Evolutionary conservation across 2,329 filamentous ascomycete genomes (phyloP).

Genomic region (Fusarium nygamai): DNA sequence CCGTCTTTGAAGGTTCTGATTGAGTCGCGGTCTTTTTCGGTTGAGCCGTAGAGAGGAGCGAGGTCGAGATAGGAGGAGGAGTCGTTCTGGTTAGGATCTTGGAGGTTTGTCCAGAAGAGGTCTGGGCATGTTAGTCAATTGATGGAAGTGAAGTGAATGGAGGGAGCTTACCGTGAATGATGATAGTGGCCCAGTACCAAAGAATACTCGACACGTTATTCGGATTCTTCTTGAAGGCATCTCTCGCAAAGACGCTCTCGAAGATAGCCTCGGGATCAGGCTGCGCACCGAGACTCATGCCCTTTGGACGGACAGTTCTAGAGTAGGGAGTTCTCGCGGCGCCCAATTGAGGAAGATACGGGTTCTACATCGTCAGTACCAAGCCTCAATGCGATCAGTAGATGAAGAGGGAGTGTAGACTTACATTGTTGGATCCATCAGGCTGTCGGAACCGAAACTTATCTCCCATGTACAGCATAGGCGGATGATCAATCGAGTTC

Average conservation of each 20-base stretch:
- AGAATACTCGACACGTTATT: constrained; percentile 78
- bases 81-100: constrained; percentile 68
- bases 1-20: constrained; percentile 78
- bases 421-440: constrained; percentile 75
- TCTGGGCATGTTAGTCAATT: constrained; percentile 52
- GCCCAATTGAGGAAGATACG: constrained; percentile 71
- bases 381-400: neutral
- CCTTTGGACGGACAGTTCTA: constrained; percentile 68
- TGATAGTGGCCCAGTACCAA: constrained; percentile 78
- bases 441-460: constrained; percentile 73
- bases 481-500: constrained; percentile 77
- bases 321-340: constrained; percentile 75
- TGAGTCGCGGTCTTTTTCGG: constrained; percentile 70
- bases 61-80: constrained; percentile 79
- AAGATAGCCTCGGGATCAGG: constrained; percentile 74
- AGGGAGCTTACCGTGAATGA: constrained; percentile 68
- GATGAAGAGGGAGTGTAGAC: neutral
- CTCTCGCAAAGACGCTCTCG: constrained; percentile 67
- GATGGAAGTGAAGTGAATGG: accelerated
- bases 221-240: constrained; percentile 66
- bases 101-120: constrained; percentile 75
- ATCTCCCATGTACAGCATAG: constrained; percentile 70
- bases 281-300: constrained; percentile 68
- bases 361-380: constrained; percentile 59
- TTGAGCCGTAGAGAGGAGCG: constrained; percentile 76